Base-by-base conservation (phyloP, 169 alveolate genomes). In the Plasmodium malariae region DNA sequence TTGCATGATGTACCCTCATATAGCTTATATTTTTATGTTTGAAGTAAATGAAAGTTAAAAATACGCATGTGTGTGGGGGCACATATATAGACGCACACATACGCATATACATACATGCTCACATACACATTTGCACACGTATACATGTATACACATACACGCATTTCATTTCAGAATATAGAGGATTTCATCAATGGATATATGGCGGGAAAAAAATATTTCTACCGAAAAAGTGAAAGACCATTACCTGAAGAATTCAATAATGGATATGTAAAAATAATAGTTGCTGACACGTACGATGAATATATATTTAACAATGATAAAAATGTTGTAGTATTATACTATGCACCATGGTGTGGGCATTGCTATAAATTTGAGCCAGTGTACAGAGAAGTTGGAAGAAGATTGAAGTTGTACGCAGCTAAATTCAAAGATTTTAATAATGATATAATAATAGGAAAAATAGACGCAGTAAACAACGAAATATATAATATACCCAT, bases 341-440 rank as follows among this genome's bases (percentile, higher is more conserved):
- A 96, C 89, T 98, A 97, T 86, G 99, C 99, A 36, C 99, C 99
- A 11, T 98, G 99, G 98, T 92, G 96, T 72, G 97, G 97, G n/a
- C 98, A 97, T 83, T 97, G 99, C 93, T 95, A 97, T 87, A 94
- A 96, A 73, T 93, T 98, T 30, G 98, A 97, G 83, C 99, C 99
- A 11, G 97, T 96, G 55, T 98, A 95, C 78, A 92, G 95, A 63
- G 96, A 96, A 62, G 34, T 91, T 3, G 94, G 92, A 21, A 83
- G 43, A 59, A 59, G 88, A 55, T 62, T 89, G 24, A 89, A 78
- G 36, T 17, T 86, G 4, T 74, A 86, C 62, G 55, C 48, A 21
- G 12, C 34, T 4, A 55, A 86, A 24, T 69, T 28, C 28, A 59
- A 86, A 72, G 60, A 86, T 12, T 86, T 36, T 37, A 26, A 86